Evolutionary conservation across 2,329 filamentous ascomycete genomes (phyloP).

Genomic region (Exophiala spinifera): DNA sequence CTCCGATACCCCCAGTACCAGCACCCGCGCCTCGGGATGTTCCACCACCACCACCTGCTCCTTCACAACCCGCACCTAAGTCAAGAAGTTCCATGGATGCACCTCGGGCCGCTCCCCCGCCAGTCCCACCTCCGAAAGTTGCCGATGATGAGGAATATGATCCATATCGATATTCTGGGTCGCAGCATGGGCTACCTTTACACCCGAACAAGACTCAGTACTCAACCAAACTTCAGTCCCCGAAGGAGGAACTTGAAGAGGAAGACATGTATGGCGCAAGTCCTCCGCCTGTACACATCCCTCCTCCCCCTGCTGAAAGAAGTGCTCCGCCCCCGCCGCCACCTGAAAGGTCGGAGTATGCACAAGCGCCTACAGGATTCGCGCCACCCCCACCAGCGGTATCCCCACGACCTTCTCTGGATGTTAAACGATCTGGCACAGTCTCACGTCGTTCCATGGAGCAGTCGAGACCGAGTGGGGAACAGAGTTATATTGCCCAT

Average conservation of each 20-base stretch:
- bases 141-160: conserved; percentile 48
- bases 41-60: conserved; percentile 62
- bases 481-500: conserved; percentile 80
- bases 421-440: conserved; percentile 55
- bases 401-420: conserved; percentile 58
- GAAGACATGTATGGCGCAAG: conserved; percentile 49
- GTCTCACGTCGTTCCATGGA: conserved; percentile 68
- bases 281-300: conserved; percentile 34
- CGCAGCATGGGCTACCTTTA: conserved; percentile 34
- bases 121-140: conserved; percentile 51
- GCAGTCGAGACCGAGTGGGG: conserved; percentile 66
- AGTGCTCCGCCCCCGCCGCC: conserved; percentile 42
- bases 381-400: conserved; percentile 43
- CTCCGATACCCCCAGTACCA: conserved; percentile 55
- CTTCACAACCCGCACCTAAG: conserved; percentile 55
- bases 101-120: conserved; percentile 67
- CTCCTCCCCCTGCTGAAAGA: conserved; percentile 36
- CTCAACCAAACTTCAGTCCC: conserved; percentile 30
- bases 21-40: conserved; percentile 60
- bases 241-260: conserved; percentile 35
- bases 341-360: conserved; percentile 40
- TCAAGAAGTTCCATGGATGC: conserved; percentile 66
- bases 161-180: conserved; percentile 50
- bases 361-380: conserved; percentile 47
- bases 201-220: conserved; percentile 28